Conservation (phyloP, 345 rosid genomes). For the Stellera chamaejasme region DNA sequence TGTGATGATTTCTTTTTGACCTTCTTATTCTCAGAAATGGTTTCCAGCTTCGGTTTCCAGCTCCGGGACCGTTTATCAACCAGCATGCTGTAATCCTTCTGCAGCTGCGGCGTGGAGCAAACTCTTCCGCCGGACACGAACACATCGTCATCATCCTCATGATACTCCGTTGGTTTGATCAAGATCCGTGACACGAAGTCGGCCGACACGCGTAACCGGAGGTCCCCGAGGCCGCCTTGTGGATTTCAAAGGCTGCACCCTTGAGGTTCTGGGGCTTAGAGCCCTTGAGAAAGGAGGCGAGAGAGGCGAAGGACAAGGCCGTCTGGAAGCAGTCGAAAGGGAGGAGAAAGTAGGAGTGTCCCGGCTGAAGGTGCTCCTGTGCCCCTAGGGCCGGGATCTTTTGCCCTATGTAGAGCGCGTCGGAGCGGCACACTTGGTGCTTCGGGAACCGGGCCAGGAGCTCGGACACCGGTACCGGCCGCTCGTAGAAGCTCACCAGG, state of each 20-base stretch:
- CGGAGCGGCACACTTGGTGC: slow-evolving; percentile 73
- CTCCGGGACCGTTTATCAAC: slow-evolving; percentile 39
- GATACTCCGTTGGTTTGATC: slow-evolving; percentile 7
- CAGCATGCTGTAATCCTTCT: slow-evolving; percentile 52
- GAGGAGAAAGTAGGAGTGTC: slow-evolving; percentile 71
- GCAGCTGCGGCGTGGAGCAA: slow-evolving; percentile 61
- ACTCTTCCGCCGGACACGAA: slow-evolving; percentile 25
- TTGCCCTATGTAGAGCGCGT: slow-evolving; percentile 72
- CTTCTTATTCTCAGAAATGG: slow-evolving; percentile 36
- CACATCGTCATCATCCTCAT: not conserved
- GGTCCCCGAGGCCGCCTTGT: slow-evolving; percentile 42
- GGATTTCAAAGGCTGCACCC: slow-evolving; percentile 51
- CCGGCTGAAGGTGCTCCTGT: slow-evolving; percentile 59
- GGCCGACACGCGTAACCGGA: slow-evolving; percentile 64
- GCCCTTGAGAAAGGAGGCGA: slow-evolving; percentile 40
- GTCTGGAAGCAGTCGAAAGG: slow-evolving; percentile 64
- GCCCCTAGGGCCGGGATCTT: slow-evolving; percentile 61
- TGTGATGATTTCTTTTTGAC: not conserved
- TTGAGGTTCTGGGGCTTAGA: slow-evolving; percentile 9
- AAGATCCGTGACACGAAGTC: slow-evolving; percentile 63
- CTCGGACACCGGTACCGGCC: slow-evolving; percentile 48
- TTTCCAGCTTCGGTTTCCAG: slow-evolving; percentile 89
- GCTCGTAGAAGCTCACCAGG: slow-evolving; percentile 42
- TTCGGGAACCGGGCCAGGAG: slow-evolving; percentile 58
- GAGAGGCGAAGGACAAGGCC: slow-evolving; percentile 54